phyloP scores from a whole-genome alignment of 208 protist species.

The Angomonas deanei region DNA sequence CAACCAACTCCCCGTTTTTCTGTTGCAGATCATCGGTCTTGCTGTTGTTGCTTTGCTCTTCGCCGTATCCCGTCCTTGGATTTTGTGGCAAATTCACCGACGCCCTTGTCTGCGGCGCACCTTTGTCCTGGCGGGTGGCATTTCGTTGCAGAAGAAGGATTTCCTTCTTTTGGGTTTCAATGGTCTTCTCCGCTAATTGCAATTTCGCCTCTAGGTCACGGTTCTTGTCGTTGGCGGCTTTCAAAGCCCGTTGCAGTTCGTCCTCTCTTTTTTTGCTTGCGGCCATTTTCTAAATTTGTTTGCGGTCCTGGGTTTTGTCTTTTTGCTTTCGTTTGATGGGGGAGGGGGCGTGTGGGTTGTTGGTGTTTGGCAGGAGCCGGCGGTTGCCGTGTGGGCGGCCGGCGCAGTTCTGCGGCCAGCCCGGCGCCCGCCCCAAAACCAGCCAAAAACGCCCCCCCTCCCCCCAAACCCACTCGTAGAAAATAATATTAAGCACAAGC shows the following conservation, averaged over 20 bases:
- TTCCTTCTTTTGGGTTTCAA: slow-evolving; percentile 36
- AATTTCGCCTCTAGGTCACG: slow-evolving; percentile 21
- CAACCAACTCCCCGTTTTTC: slow-evolving; percentile 77
- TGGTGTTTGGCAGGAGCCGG: neutral
- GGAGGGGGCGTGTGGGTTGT: neutral
- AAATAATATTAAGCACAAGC: no score
- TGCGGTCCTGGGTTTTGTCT: neutral
- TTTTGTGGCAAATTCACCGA: no score
- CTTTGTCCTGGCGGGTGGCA: neutral
- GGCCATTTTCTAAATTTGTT: neutral
- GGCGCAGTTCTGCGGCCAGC: neutral
- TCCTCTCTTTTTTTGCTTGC: neutral
- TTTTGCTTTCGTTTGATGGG: neutral
- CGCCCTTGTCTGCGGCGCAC: no score
- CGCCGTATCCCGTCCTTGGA: no score
- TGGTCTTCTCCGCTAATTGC: slow-evolving; percentile 17
- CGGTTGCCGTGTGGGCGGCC: neutral
- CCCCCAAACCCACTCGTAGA: neutral
- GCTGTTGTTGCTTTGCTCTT: slow-evolving; percentile 9
- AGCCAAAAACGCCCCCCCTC: neutral
- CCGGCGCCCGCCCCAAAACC: neutral
- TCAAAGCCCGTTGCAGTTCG: neutral
- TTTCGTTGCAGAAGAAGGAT: slow-evolving; percentile 26
- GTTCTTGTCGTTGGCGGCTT: neutral
- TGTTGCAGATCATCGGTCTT: slow-evolving; percentile 36